Percentiles rank a stretch among this genome's conserved stretches.
Evolutionary conservation across 2,329 filamentous ascomycete species (phyloP).

Genomic region (Beauveria sp.): DNA sequence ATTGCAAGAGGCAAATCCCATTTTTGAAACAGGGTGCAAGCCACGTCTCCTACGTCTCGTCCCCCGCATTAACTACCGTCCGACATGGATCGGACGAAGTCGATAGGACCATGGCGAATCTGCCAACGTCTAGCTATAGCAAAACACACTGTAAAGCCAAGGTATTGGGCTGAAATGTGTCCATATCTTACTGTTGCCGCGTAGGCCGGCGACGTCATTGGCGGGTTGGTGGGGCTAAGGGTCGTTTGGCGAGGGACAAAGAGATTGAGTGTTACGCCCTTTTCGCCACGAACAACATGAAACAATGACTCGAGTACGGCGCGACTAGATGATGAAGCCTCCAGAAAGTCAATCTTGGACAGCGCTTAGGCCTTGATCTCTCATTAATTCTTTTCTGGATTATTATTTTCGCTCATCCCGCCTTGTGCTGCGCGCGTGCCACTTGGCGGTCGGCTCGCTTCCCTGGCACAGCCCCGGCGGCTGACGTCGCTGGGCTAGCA

Average conservation of each 20-base stretch:
- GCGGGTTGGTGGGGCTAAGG: neutral
- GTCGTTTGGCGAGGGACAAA: neutral
- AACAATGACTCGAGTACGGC: slow-evolving; percentile 1
- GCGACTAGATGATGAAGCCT: neutral
- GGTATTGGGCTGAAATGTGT: neutral
- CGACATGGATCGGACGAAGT: neutral
- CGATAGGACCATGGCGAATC: neutral
- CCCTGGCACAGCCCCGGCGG: slow-evolving; percentile 9
- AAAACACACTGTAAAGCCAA: neutral
- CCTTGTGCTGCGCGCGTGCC: neutral
- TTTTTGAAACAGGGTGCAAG: neutral
- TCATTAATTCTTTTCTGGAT: neutral
- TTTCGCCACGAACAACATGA: neutral
- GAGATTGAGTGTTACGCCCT: neutral
- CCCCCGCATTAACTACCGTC: neutral
- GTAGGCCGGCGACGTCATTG: slow-evolving; percentile 4
- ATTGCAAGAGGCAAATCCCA: neutral
- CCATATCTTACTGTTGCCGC: neutral
- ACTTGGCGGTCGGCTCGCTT: neutral
- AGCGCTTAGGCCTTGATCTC: neutral
- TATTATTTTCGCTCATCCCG: neutral
- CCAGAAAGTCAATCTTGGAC: neutral
- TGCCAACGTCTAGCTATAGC: neutral
- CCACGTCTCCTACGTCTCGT: neutral
- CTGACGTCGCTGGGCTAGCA: slow-evolving; percentile 9